Evolutionary conservation across 805 yeast genomes (phyloP), one percentile per base, ranked within the genome.

Genomic region (Candida vartiovaarae): DNA sequence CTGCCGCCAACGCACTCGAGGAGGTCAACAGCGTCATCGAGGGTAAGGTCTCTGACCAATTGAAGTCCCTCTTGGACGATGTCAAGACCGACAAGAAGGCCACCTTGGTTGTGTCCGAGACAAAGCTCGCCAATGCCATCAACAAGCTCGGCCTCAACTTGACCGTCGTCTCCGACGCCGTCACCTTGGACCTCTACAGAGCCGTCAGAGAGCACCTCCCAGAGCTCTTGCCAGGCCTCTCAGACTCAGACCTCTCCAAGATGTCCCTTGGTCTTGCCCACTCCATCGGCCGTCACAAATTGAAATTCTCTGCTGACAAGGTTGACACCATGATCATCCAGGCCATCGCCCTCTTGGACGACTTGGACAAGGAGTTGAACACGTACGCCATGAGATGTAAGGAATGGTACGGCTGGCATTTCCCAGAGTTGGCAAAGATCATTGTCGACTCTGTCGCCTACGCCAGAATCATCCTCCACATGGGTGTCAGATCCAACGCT

Each of bases 351-450:
- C 74, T 93, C 54, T 77, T 93, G 61, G 99, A 93, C 61, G 97
- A 93, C 62, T 77, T 93, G 59, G 99, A 93, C 73, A 93, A 93
- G 72, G 99, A 93, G 68, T 78, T 93, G 59, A 93, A 93, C 73
- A 93, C 97, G 42, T 93, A 91, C 60, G 96, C 98, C 55, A 93
- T 93, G 99, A 82, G 99, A 74, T 80, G 91, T 71, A 93, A 91
- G 73, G 99, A 93, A 72, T 93, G 99, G 99, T 93, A 93, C 71
- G 99, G 99, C 54, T 93, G 99, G 99, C 99, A 93, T 70, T 93
- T 93, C 82, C 99, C 99, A 34, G 99, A 93, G 70, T 80, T 93
- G 80, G 96, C 97, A 60, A 93, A 93, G 77, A 88, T 91, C 66
- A 85, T 93, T 57, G 81, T 84, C 55, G 99, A 91, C 70, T 90